Base-by-base conservation (phyloP, 1,284 basidiomycete genomes). In the Microbotryum violaceum region DNA sequence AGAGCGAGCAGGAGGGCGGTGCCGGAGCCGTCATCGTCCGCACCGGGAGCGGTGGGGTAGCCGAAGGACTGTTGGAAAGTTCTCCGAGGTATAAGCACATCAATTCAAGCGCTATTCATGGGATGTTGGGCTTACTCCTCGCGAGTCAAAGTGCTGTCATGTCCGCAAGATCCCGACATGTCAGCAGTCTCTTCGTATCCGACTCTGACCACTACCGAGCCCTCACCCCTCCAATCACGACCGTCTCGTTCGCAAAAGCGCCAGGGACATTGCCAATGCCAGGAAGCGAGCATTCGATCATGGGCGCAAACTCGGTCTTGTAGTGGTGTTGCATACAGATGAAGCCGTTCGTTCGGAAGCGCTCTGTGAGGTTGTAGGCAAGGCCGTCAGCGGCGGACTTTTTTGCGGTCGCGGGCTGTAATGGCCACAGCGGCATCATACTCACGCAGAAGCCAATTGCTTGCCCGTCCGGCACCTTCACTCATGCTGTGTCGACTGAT, bases 1-100 rank as follows among this genome's bases (percentile, higher is more conserved):
- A 76, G 62, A 56, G 68, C 65, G 12, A 76, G 71, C 6, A 76
- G 60, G 31, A 73, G 63, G 4, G 67, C 53, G 2, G 67, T 66
- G 3, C 71, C 71, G 0, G 67, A 68, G 5, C 64, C 70, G 47
- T 67, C 63, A 27, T 65, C 64, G 46, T 65, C 62, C 12, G 63
- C 66, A 1, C 62, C 73, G 0, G 74, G 72, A 1, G 73, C 72
- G 10, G 64, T 65, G 2, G 71, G 68, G 42, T 51, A 63, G 14
- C 64, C 64, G 46, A 69, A 69, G 12, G 65, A 64, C 62, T 66
- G 54, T 16, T 33, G 0, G 6, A 3, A 25, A 2, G 10, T 14
- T 0, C 3, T 10, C 5, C 18, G 12, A 27, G 7, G 1, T 4
- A 20, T 20, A 33, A n/a, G 25, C 18, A 8, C 20, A 45, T 10